Evolutionary conservation across 2,329 filamentous ascomycete genomes (phyloP).

Genomic region (Cladosporium halotolerans): DNA sequence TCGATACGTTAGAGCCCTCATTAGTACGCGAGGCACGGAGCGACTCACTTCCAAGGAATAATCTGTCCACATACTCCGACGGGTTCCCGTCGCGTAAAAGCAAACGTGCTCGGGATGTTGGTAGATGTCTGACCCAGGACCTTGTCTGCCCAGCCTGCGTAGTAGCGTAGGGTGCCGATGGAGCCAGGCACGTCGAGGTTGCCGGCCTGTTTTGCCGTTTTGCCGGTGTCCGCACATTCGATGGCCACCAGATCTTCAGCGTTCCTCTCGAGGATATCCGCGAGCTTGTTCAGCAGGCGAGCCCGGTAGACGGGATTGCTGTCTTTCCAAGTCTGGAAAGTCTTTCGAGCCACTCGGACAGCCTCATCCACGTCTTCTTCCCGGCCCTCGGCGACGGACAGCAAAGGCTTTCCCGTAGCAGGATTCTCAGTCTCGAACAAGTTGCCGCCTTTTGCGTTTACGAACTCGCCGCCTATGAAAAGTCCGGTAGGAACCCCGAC

Average conservation of each 20-base stretch:
- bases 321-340: constrained; percentile 69
- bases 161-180: constrained; percentile 71
- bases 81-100: constrained; percentile 76
- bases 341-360: constrained; percentile 77
- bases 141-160: constrained; percentile 89
- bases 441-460: neutral
- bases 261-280: constrained; percentile 75
- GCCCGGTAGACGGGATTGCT: constrained; percentile 66
- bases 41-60: constrained; percentile 50
- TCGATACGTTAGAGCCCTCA: too few species aligned
- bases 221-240: constrained; percentile 84
- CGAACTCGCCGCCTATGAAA: too few species aligned
- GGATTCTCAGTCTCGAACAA: neutral
- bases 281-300: constrained; percentile 65
- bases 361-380: constrained; percentile 81
- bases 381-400: constrained; percentile 70
- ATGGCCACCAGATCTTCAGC: constrained; percentile 68
- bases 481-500: too few species aligned
- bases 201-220: constrained; percentile 67
- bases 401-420: neutral
- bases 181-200: constrained; percentile 67
- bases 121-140: constrained; percentile 78
- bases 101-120: constrained; percentile 69
- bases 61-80: constrained; percentile 66
- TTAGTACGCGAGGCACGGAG: neutral